phyloP scores from a whole-genome alignment of 768 basidiomycete species.

The Mycena epipterygia region DNA sequence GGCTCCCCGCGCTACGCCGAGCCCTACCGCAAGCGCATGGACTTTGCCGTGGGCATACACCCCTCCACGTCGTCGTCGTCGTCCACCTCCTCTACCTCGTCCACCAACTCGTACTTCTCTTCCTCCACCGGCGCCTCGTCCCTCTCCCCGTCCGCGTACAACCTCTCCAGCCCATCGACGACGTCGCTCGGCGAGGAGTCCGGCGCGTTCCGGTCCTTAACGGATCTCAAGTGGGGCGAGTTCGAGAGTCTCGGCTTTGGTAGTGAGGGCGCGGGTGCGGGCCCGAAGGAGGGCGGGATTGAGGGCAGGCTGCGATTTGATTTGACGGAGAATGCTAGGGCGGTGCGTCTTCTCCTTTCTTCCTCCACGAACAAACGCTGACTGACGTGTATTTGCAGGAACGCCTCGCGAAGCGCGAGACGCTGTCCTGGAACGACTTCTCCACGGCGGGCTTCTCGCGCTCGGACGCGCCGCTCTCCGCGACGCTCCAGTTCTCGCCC shows the following conservation, averaged over 20 bases:
- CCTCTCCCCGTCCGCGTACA: constrained; percentile 41
- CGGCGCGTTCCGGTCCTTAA: constrained; percentile 83
- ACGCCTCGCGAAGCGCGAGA: constrained; percentile 80
- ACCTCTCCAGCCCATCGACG: constrained; percentile 42
- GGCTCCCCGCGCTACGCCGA: constrained; percentile 40
- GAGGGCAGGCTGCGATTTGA: constrained; percentile 92
- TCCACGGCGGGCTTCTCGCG: constrained; percentile 87
- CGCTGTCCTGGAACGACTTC: constrained; percentile 93
- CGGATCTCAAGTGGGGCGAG: constrained; percentile 92
- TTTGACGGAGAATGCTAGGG: constrained; percentile 88
- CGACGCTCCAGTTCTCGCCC: constrained; percentile 85
- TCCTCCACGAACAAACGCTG: neutral
- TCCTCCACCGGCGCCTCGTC: neutral
- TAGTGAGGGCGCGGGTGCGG: constrained; percentile 49
- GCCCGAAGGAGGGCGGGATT: constrained; percentile 56
- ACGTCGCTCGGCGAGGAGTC: constrained; percentile 57
- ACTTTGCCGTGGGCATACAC: constrained; percentile 30
- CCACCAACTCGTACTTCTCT: neutral
- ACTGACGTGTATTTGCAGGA: constrained; percentile 55
- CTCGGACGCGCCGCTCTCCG: constrained; percentile 78
- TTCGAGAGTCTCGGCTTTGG: constrained; percentile 91
- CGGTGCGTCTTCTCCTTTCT: constrained; percentile 50
- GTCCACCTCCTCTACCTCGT: constrained; percentile 2
- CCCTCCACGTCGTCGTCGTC: constrained; percentile 26
- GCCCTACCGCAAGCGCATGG: constrained; percentile 42